Conservation (phyloP, 192 early-diverging fungal species). For the Umbelopsis sp. region DNA sequence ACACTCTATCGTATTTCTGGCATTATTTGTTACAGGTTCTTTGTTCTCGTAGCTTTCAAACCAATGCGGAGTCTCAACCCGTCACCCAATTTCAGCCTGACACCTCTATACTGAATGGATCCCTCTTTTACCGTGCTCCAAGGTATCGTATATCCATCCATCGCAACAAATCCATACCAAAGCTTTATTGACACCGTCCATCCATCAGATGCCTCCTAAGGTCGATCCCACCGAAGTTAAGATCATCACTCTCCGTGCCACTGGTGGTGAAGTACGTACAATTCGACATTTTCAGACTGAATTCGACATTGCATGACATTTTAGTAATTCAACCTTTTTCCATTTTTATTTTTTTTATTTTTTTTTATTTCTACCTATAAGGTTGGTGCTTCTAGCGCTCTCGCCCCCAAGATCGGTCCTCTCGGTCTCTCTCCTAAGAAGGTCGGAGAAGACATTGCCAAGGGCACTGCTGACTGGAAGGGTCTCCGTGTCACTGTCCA, state of each 20-base stretch:
- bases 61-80: background rate
- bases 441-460: conserved; percentile 99
- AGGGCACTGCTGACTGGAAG: conserved; percentile 99
- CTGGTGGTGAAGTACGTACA: conserved; percentile 79
- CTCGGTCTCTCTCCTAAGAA: conserved; percentile 99
- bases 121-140: conserved; percentile 20
- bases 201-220: conserved; percentile 70
- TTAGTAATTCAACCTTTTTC: background rate
- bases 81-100: background rate
- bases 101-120: background rate
- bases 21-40: no score
- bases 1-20: no score
- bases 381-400: conserved; percentile 94
- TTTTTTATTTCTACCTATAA: no score
- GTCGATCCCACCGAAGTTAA: conserved; percentile 82
- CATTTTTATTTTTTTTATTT: background rate
- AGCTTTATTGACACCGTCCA: background rate
- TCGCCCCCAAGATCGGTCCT: conserved; percentile 99
- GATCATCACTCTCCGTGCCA: conserved; percentile 91
- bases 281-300: background rate
- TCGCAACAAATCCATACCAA: background rate
- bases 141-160: conserved; percentile 14
- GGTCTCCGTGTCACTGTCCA: conserved; percentile 98
- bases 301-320: background rate
- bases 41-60: no score